Conservation (phyloP, 306 rosid species). For the Lathyrus tuberosus region DNA sequence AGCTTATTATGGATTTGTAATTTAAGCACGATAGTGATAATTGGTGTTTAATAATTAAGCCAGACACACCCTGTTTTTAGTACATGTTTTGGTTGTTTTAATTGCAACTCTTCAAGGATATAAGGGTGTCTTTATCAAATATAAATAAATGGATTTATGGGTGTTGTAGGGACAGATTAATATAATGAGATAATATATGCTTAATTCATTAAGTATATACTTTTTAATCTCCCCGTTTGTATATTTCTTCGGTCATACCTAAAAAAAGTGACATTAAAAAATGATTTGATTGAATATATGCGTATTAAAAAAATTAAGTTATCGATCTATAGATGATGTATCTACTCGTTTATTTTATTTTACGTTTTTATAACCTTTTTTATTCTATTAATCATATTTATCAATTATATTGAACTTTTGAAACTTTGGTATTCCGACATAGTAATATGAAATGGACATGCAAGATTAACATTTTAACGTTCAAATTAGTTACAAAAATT, state of each 20-base stretch:
- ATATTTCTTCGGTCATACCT: slow-evolving; percentile 9
- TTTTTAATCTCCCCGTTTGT: slow-evolving; percentile 28
- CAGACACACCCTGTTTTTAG: slow-evolving; percentile 41
- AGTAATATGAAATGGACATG: no score
- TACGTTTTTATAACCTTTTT: no score
- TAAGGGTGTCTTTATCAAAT: slow-evolving; percentile 9
- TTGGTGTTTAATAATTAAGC: slow-evolving; percentile 43
- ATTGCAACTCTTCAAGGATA: slow-evolving; percentile 38
- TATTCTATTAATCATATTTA: no score
- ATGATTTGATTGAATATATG: no score
- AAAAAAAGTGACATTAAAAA: no score
- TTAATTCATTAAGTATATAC: slow-evolving; percentile 7
- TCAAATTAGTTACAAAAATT: no score
- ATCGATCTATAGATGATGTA: no score
- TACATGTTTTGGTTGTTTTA: slow-evolving; percentile 40
- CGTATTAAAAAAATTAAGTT: no score
- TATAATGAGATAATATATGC: slow-evolving; percentile 37
- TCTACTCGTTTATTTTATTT: no score
- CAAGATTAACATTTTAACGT: no score
- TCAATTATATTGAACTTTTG: no score
- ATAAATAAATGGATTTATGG: slow-evolving; percentile 22
- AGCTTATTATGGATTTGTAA: slow-evolving; percentile 33
- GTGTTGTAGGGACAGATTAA: slow-evolving; percentile 46
- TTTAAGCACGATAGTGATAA: slow-evolving; percentile 29
- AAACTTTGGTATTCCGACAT: no score